Evolutionary conservation across 805 yeast genomes (phyloP).

Genomic region (Candida tammaniensis): DNA sequence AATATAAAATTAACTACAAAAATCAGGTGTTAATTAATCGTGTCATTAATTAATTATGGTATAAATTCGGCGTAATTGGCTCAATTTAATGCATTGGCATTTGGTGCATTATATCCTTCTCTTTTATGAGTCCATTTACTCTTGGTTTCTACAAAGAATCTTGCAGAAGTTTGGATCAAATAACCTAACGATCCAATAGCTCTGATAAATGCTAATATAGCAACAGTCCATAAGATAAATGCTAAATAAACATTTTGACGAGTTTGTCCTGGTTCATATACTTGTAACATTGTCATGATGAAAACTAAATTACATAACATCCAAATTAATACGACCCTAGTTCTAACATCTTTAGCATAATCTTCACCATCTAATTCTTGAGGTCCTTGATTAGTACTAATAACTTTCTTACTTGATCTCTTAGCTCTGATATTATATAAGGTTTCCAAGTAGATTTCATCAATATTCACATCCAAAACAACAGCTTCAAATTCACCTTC

Average conservation of each 20-base stretch:
- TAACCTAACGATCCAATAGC: constrained; percentile 79
- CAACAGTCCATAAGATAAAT: constrained; percentile 90
- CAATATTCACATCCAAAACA: constrained; percentile 80
- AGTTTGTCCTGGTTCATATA: constrained; percentile 64
- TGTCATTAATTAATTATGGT: too few species aligned
- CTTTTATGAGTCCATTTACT: constrained; percentile 42
- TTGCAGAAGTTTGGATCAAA: constrained; percentile 42
- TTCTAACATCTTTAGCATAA: constrained; percentile 91
- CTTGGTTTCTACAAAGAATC: constrained; percentile 36
- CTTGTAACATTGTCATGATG: constrained; percentile 84
- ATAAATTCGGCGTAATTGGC: too few species aligned
- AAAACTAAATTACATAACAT: constrained; percentile 76
- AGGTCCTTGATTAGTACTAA: constrained; percentile 11
- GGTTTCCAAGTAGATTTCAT: constrained; percentile 75
- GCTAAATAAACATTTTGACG: constrained; percentile 67
- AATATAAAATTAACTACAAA: too few species aligned
- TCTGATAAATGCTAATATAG: constrained; percentile 76
- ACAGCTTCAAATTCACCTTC: constrained; percentile 78
- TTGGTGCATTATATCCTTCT: constrained; percentile 35
- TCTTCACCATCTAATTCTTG: constrained; percentile 57
- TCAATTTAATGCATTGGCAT: constrained; percentile 34
- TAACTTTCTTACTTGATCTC: constrained; percentile 55
- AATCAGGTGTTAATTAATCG: too few species aligned
- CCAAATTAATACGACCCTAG: constrained; percentile 96
- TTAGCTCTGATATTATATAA: constrained; percentile 69